Evolutionary conservation across 2,329 filamentous ascomycete genomes (phyloP), one percentile per base, ranked within the genome.

Genomic region (Ceratocystis colombiana): DNA sequence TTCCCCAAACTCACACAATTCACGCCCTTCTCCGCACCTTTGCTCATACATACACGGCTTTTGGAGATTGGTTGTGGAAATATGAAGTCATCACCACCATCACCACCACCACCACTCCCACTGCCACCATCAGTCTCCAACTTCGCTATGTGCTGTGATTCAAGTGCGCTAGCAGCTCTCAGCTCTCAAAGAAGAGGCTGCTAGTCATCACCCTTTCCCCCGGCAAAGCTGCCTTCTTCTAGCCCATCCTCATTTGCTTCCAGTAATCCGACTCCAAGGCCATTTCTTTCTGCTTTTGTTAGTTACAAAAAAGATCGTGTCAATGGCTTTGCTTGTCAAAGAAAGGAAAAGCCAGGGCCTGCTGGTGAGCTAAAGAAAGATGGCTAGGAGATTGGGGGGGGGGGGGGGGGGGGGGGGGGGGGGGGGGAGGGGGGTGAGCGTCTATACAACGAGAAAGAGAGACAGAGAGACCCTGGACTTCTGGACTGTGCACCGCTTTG

Each of bases 291-390:
- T 28, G 25, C 33, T 57, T 57, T n/a, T 57, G 53, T 28, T 17
- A 57, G 53, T 57, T 57, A 57, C 53, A 57, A 57, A 57, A 57
- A 57, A 57, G 22, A 57, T 30, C 8, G 6, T 57, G 53, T 57
- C 53, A 50, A 50, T 22, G 17, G 48, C 25, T 30, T n/a, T 33
- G 22, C 53, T 57, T 57, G 53, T 30, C 53, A 20, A 57, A 33
- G 30, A 59, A 17, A 37, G 55, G 6, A 7, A 7, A 41, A 41
- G 37, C 37, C 37, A 41, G 37, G 37, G 37, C 37, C 37, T 15
- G 37, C 37, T 15, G 37, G 37, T 12, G 37, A 41, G 37, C 37
- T 41, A 41, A 41, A 33, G 12, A n/a, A 30, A 33, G 55, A 10
- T 10, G 5, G 37, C 37, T 41, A 17, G 28, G 28, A 30, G 22